A percentile compares a stretch with the other conserved stretches of the same genome.
phyloP scores from a whole-genome alignment of 169 alveolate genomes.

The Condylostoma magnum region DNA sequence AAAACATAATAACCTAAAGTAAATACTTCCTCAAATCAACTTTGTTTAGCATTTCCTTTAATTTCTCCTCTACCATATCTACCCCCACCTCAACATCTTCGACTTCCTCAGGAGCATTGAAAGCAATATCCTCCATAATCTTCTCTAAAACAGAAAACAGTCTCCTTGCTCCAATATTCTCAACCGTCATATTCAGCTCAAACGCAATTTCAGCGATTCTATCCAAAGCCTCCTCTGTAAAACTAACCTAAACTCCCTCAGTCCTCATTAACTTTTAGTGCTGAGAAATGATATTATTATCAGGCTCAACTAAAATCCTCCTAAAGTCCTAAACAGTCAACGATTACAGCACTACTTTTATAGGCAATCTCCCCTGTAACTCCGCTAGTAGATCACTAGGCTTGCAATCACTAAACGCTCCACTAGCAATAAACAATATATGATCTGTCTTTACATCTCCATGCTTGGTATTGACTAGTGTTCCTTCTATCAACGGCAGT shows the following conservation, averaged over 20 bases:
- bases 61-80: constrained; percentile 42
- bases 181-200: constrained; percentile 78
- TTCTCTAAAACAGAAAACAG: constrained; percentile 86
- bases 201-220: constrained; percentile 54
- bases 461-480: constrained; percentile 77
- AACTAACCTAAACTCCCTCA: constrained; percentile 75
- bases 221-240: constrained; percentile 68
- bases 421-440: constrained; percentile 87
- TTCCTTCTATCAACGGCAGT: constrained; percentile 88
- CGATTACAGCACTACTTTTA: constrained; percentile 72
- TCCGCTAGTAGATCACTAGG: constrained; percentile 89
- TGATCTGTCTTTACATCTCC: constrained; percentile 86
- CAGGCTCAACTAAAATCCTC: constrained; percentile 76
- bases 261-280: constrained; percentile 73
- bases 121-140: constrained; percentile 53
- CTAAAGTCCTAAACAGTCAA: constrained; percentile 74
- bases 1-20: too few species aligned
- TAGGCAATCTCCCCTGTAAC: constrained; percentile 90
- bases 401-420: constrained; percentile 86
- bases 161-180: constrained; percentile 90
- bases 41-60: constrained; percentile 34
- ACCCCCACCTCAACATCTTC: constrained; percentile 35
- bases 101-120: constrained; percentile 55
- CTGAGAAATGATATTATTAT: constrained; percentile 75
- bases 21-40: constrained; percentile 50